Conservation (phyloP, 208 protist genomes). For the Crithidia mellificae region DNA sequence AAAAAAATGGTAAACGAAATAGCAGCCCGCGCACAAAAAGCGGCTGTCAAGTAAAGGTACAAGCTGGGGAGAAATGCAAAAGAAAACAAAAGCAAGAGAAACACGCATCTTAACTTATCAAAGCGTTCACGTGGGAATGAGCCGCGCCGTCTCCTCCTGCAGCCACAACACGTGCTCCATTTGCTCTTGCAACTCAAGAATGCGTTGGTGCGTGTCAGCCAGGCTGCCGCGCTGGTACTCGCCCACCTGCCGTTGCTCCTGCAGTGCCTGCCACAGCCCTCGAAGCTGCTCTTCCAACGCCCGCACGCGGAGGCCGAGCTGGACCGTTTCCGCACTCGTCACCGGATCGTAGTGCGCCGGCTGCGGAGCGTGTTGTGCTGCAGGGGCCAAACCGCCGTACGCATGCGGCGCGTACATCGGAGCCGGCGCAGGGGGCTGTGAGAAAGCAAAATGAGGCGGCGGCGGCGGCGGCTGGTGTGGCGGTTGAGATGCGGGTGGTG, state of each 20-base stretch:
- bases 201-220: slow-evolving; percentile 41
- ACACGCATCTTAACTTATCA: too few species aligned
- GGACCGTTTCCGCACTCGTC: slow-evolving; percentile 16
- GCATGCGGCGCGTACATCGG: not conserved
- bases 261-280: slow-evolving; percentile 23
- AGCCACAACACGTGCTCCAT: slow-evolving; percentile 52
- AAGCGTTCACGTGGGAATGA: slow-evolving; percentile 38
- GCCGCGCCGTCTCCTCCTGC: slow-evolving; percentile 45
- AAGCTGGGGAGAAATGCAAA: too few species aligned
- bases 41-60: too few species aligned
- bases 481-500: too few species aligned
- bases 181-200: slow-evolving; percentile 60
- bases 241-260: slow-evolving; percentile 31
- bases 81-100: slow-evolving; percentile 5
- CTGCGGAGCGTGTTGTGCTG: not conserved
- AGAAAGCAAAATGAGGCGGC: too few species aligned
- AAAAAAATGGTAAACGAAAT: too few species aligned
- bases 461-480: too few species aligned
- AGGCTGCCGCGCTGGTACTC: slow-evolving; percentile 31
- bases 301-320: slow-evolving; percentile 17
- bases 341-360: slow-evolving; percentile 19
- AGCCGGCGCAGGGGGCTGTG: too few species aligned
- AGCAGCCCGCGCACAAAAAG: too few species aligned
- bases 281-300: slow-evolving; percentile 20
- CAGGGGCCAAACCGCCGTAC: not conserved